Evolutionary conservation across 371 early-diverging fungal species (phyloP).

Genomic region (Fennellomyces sp.): DNA sequence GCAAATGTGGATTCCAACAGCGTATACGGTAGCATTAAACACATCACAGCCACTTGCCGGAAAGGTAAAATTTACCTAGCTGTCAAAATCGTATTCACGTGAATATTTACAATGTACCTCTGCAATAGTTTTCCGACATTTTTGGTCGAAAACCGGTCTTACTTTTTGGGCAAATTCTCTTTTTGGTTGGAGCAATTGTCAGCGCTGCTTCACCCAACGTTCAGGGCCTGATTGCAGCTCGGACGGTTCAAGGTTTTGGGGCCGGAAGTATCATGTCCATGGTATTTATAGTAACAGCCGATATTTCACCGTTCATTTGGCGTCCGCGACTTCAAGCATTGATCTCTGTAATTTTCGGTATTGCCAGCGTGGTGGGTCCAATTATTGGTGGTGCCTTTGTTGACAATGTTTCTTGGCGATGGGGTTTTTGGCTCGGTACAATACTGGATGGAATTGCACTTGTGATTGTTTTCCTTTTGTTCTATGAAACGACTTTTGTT

Average conservation of each 20-base stretch:
- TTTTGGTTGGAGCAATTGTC: constrained; percentile 30
- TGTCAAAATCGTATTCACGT: not conserved
- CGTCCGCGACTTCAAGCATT: constrained; percentile 67
- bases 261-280: constrained; percentile 69
- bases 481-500: constrained; percentile 42
- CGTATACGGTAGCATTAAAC: constrained; percentile 33
- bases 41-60: not conserved
- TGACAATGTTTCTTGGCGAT: constrained; percentile 19
- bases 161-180: constrained; percentile 31
- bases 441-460: constrained; percentile 64
- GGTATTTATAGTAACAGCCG: constrained; percentile 77
- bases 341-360: constrained; percentile 61
- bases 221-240: constrained; percentile 65
- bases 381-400: constrained; percentile 62
- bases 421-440: constrained; percentile 74
- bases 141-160: constrained; percentile 61
- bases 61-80: not conserved
- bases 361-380: constrained; percentile 75
- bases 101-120: not conserved
- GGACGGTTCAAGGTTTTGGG: constrained; percentile 71
- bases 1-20: constrained; percentile 16
- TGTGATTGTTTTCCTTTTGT: constrained; percentile 50
- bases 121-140: constrained; percentile 52
- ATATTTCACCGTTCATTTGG: constrained; percentile 64
- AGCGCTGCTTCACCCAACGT: not conserved